Evolutionary conservation across 768 basidiomycete species (phyloP), one percentile per base, ranked within the genome.

Genomic region (Leccinum truebloodii): DNA sequence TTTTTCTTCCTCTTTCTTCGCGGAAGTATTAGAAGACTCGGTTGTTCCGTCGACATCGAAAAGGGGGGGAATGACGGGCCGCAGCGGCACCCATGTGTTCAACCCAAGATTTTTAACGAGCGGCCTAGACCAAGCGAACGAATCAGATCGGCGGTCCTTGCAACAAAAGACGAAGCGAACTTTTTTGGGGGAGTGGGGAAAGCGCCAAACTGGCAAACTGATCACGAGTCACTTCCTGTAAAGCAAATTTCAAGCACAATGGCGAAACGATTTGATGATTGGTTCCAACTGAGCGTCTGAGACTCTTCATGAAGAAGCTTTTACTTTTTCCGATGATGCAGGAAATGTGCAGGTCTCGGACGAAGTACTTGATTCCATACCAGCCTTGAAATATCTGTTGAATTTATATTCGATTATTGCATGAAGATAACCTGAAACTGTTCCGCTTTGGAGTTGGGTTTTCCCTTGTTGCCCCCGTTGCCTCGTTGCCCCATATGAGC

Each of bases 1-100:
- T 37, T 37, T 37, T 16, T 20, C 44, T 20, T 46, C 41, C 41
- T 41, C 57, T 44, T 59, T 48, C 48, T 24, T 32, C 44, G 46
- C 64, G 64, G 64, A 55, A 8, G 54, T 18, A 62, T 58, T 65
- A 65, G 64, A 56, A 52, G 26, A 6, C 52, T 2, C 26, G 28
- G 20, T 46, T 46, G 10, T 46, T 13, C 44, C 44, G 20, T 46
- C 44, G 44, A 20, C 44, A 46, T 46, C 44, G 44, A 46, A 46
- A 20, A 44, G 41, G 44, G 44, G 44, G 20, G 44, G 44, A 46
- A 46, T 46, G 44, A 5, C 44, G 44, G 44, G 44, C 44, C 20
- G 44, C 44, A 16, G 35, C 24, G 10, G 24, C 18, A 13, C 16
- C 37, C 54, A 41, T 41, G 37, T 20, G 44, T 46, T 44, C 26